Conservation (phyloP, 2,329 filamentous ascomycete genomes). For the Neurospora crassa region DNA sequence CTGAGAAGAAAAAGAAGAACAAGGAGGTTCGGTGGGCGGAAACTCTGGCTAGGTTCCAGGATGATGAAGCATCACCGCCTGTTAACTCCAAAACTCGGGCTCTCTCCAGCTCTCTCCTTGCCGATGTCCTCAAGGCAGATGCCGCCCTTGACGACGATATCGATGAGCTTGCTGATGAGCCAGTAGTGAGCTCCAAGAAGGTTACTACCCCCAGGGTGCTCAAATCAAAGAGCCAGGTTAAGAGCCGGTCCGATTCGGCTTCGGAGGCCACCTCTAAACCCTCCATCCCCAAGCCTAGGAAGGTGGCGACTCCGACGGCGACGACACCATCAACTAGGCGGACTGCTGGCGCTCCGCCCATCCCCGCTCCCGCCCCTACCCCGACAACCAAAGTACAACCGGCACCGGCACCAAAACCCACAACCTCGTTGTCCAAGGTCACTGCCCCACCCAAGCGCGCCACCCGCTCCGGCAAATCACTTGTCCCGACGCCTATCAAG, state of each 20-base stretch:
- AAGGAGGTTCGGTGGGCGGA: slow-evolving; percentile 27
- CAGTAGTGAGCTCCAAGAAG: neutral
- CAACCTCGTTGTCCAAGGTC: neutral
- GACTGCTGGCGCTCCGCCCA: slow-evolving; percentile 2
- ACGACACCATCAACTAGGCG: neutral
- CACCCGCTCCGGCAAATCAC: neutral
- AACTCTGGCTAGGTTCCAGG: slow-evolving; percentile 22
- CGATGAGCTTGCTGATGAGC: slow-evolving; percentile 1
- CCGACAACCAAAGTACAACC: neutral
- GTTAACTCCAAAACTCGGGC: slow-evolving; percentile 3
- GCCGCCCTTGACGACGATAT: slow-evolving; percentile 7
- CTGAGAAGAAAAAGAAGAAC: slow-evolving; percentile 4
- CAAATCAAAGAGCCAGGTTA: neutral
- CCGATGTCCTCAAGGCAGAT: slow-evolving; percentile 8
- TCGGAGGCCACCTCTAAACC: neutral
- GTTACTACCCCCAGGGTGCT: neutral
- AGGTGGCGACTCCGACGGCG: neutral
- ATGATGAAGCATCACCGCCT: slow-evolving; percentile 8
- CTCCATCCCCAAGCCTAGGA: neutral
- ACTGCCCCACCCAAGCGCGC: neutral
- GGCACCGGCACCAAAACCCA: neutral
- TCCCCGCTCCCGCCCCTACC: neutral
- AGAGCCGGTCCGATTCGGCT: neutral
- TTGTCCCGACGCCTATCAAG: neutral
- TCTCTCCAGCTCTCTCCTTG: slow-evolving; percentile 10